Percentiles rank a stretch among this genome's conserved stretches.
Evolutionary conservation across 495 filamentous ascomycete species (phyloP).

Genomic region (Evansstolkia leycettana): DNA sequence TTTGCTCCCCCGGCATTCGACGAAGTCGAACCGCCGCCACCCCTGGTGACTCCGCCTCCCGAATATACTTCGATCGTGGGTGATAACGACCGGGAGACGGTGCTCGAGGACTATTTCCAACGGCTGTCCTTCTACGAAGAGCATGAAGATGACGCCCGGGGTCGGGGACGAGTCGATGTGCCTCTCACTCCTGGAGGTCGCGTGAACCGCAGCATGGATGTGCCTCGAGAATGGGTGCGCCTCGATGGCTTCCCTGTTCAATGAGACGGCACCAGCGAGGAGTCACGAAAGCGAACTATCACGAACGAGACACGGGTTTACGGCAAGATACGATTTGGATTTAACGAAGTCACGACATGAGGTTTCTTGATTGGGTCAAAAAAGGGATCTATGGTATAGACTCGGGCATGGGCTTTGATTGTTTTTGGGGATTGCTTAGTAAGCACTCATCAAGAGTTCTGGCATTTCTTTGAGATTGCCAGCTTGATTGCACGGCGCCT

Average conservation of each 20-base stretch:
- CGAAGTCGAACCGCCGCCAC: slow-evolving; percentile 75
- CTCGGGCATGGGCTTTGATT: too few species aligned
- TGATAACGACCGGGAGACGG: slow-evolving; percentile 59
- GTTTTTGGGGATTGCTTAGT: too few species aligned
- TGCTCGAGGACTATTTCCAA: slow-evolving; percentile 82
- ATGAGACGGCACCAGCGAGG: not conserved
- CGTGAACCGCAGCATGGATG: slow-evolving; percentile 58
- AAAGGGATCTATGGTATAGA: too few species aligned
- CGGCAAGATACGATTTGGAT: too few species aligned
- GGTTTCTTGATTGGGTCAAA: too few species aligned
- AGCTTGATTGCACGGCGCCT: too few species aligned
- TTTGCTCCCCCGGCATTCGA: slow-evolving; percentile 89
- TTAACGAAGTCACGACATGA: too few species aligned
- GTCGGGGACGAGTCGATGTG: slow-evolving; percentile 43
- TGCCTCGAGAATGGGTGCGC: slow-evolving; percentile 41
- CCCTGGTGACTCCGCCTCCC: slow-evolving; percentile 73
- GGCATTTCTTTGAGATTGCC: too few species aligned
- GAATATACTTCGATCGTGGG: slow-evolving; percentile 80
- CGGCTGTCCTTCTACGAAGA: slow-evolving; percentile 49
- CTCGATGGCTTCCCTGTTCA: slow-evolving; percentile 18
- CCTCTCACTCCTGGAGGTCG: slow-evolving; percentile 60
- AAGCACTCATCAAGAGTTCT: too few species aligned
- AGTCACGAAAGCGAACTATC: too few species aligned
- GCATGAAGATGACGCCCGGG: slow-evolving; percentile 36
- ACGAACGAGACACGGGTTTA: too few species aligned